Base-by-base conservation (phyloP, 805 yeast genomes). In the Metschnikowia lunata region DNA sequence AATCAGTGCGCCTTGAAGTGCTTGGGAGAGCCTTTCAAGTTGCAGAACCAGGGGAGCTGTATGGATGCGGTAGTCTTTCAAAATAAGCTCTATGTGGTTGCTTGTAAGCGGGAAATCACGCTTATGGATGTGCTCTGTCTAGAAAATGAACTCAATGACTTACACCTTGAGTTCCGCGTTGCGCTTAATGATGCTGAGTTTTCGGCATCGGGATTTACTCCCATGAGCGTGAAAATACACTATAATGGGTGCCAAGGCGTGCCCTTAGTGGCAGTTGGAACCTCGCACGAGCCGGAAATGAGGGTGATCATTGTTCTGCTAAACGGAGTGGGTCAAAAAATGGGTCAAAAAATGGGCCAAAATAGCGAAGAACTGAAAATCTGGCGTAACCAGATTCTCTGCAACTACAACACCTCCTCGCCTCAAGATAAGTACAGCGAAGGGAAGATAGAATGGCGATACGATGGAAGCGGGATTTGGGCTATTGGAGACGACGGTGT, bases 241-340 rank as follows among this genome's bases (percentile, higher is more conserved):
- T 15, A 46, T 5, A 23, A n/a, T 15, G 26, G 36, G 3, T 44
- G 48, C 0, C 44, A 48, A n/a, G 32, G 31, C 3, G 50, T 52
- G 1, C 66, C 69, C 0, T 50, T 71, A 23, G 56, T 84, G 12
- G 80, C 83, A 0, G 74, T 85, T 7, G 88, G 82, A 0, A 88
- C 96, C 0, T 81, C 89, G 1, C 91, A 87, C 55, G 74, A 77
- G 11, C 96, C 96, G 4, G 84, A 72, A 55, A 79, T 85, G 86
- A 62, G 95, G 51, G 51, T 85, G 10, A 73, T 88, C 1, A 60
- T 85, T 0, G 71, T 81, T 0, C 59, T 67, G 28, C 48, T 81
- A n/a, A 78, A 80, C 1, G 58, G 54, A 26, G 39, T 33, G 18
- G 47, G 39, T 26, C 37, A 23, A 9, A 18, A 18, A 18, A 18